A percentile compares a stretch with the other conserved stretches of the same genome.
phyloP scores from a whole-genome alignment of 257 asterid genomes.

The Craterostigma plantagineum region DNA sequence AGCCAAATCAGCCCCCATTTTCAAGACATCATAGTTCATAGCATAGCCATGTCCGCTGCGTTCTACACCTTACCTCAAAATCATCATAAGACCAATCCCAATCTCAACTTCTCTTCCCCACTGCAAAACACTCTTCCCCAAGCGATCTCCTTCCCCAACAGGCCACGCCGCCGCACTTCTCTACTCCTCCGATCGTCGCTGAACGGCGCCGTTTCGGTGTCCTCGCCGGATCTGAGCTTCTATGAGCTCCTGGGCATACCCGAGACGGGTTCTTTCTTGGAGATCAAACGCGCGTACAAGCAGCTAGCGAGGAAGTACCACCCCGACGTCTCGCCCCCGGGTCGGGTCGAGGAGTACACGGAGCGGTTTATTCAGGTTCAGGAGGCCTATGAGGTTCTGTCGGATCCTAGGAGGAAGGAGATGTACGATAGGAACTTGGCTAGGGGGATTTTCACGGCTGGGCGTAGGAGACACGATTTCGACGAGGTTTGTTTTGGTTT shows the following conservation, averaged over 20 bases:
- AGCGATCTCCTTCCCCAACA: conserved; percentile 13
- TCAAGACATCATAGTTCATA: too few relatives aligned
- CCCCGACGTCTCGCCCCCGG: conserved; percentile 94
- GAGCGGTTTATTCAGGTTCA: conserved; percentile 51
- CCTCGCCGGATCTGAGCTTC: conserved; percentile 13
- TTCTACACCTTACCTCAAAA: too few relatives aligned
- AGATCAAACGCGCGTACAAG: conserved; percentile 78
- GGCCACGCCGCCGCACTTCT: conserved; percentile 5
- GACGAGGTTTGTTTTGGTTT: conserved; percentile 30
- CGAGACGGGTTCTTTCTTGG: conserved; percentile 31
- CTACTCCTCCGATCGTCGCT: conserved; percentile 12
- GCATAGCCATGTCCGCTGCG: too few relatives aligned
- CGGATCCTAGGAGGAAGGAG: conserved; percentile 50
- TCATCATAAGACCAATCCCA: too few relatives aligned
- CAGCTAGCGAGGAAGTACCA: conserved; percentile 76
- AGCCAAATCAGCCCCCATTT: too few relatives aligned
- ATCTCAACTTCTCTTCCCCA: conserved; percentile 3
- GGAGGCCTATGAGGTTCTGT: conserved; percentile 77
- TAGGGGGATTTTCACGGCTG: conserved; percentile 24
- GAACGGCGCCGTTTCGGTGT: conserved; percentile 10
- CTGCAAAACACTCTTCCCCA: conserved; percentile 8
- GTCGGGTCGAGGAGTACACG: conserved; percentile 52
- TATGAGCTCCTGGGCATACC: conserved; percentile 74
- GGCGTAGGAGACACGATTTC: conserved; percentile 32
- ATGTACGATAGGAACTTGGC: conserved; percentile 43